phyloP scores from a whole-genome alignment of 305 asterid genomes.

The Ruellia speciosa region DNA sequence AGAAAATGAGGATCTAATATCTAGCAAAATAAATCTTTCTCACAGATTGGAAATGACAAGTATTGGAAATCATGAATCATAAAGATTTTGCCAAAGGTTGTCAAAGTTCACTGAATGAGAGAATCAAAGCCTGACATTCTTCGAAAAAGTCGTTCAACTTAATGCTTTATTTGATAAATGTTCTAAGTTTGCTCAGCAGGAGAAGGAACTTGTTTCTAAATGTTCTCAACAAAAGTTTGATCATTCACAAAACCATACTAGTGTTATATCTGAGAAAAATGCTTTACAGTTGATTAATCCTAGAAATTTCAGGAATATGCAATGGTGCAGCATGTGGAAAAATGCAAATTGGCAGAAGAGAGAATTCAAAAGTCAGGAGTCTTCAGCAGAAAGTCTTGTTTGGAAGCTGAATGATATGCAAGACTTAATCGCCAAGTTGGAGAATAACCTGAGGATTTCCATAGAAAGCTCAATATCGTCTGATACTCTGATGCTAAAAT shows the following conservation, averaged over 20 bases:
- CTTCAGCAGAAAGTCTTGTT: slow-evolving; percentile 54
- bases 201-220: slow-evolving; percentile 54
- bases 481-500: too few species aligned
- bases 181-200: slow-evolving; percentile 57
- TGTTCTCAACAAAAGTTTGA: slow-evolving; percentile 59
- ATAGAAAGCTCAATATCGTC: too few species aligned
- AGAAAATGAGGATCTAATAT: slow-evolving; percentile 42
- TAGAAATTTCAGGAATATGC: slow-evolving; percentile 72
- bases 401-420: slow-evolving; percentile 65
- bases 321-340: slow-evolving; percentile 93
- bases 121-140: slow-evolving; percentile 56
- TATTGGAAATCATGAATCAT: slow-evolving; percentile 50
- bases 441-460: slow-evolving; percentile 43
- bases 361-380: slow-evolving; percentile 57
- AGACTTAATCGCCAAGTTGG: slow-evolving; percentile 45
- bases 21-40: slow-evolving; percentile 45
- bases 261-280: slow-evolving; percentile 57
- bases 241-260: slow-evolving; percentile 39
- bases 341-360: slow-evolving; percentile 75
- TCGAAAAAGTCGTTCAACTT: slow-evolving; percentile 54
- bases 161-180: slow-evolving; percentile 55
- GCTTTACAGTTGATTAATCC: slow-evolving; percentile 48
- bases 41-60: slow-evolving; percentile 47
- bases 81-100: slow-evolving; percentile 59
- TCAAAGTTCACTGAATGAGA: slow-evolving; percentile 63